A percentile compares a stretch with the other conserved stretches of the same genome.
phyloP scores from a whole-genome alignment of 345 rosid genomes.

The Leavenworthia alabamica region DNA sequence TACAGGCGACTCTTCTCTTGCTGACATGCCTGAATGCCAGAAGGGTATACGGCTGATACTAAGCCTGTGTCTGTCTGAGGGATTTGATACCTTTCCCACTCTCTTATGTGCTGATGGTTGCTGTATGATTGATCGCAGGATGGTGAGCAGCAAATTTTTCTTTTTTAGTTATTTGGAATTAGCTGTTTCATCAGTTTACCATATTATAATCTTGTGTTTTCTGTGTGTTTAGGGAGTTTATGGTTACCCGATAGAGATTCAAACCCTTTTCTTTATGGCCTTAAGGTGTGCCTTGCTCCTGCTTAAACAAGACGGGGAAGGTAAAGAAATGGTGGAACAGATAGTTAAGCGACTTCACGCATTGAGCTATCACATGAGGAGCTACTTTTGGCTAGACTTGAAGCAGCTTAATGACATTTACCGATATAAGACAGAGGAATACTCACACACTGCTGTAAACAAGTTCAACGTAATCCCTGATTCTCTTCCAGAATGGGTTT shows the following conservation, averaged over 20 bases:
- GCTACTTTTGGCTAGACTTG: conserved; percentile 86
- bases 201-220: background rate
- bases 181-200: background rate
- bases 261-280: conserved; percentile 92
- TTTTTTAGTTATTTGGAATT: background rate
- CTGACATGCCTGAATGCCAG: conserved; percentile 87
- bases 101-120: conserved; percentile 98
- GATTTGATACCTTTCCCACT: conserved; percentile 95
- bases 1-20: conserved; percentile 78
- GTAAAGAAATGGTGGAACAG: conserved; percentile 81
- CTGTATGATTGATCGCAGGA: conserved; percentile 97
- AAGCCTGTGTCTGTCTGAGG: conserved; percentile 82
- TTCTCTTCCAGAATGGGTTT: conserved; percentile 94
- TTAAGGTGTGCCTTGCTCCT: conserved; percentile 75
- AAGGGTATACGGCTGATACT: conserved; percentile 93
- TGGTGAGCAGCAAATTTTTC: conserved; percentile 46
- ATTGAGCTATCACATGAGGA: conserved; percentile 83
- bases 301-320: conserved; percentile 81
- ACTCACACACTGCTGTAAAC: conserved; percentile 93
- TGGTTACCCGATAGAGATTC: conserved; percentile 95
- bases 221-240: conserved; percentile 65
- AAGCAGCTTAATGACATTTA: conserved; percentile 94
- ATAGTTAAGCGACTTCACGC: conserved; percentile 91
- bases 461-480: conserved; percentile 94
- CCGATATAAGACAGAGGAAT: conserved; percentile 91